Base-by-base conservation (phyloP, 148 eudicot species). In the Polygonum maritimum region DNA sequence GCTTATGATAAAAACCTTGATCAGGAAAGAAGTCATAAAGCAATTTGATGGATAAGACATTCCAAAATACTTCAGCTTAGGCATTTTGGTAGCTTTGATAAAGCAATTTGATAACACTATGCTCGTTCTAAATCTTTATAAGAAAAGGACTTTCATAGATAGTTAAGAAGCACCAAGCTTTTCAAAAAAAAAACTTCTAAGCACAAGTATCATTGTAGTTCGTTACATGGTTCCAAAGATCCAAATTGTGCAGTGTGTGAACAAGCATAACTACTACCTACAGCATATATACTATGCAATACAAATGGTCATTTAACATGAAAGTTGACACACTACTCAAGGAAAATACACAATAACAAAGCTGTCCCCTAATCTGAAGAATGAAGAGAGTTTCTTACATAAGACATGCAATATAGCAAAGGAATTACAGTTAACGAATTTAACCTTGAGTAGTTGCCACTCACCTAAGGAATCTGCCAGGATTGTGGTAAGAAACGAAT, bases 381-480 rank as follows among this genome's bases (percentile, higher is more conserved):
- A 31, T 62, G 38, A 38, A 31, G 57, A 51, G 18, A 10, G 16
- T 10, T 12, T 26, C 69, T 38, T 38, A 62, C 69, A 62, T 38
- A 62, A 3, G 5, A 62, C 16, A 35, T 36, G 19, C 19, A 67
- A 19, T 36, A 41, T 72, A n/a, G 31, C 31, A 72, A 72, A 72
- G 7, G 45, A 10, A 72, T 45, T 1, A 45, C 35, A 67, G 19
- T 67, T 15, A 3, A 67, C 36, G 45, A 35, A 67, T 36, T 36
- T 36, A 67, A 45, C 35, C 52, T 72, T 21, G 35, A 44, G 7
- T 75, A 36, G 8, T 55, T 7, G 26, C 63, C 63, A 77, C 85
- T 78, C 87, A 95, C 99, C 97, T 79, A 95, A 76, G 71, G 96
- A 91, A 76, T 95, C 99, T 21, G 90, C 91, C 69, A 95, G 92